Conservation (phyloP, 176 grass and related monocot species). For the Carex scoparia region DNA sequence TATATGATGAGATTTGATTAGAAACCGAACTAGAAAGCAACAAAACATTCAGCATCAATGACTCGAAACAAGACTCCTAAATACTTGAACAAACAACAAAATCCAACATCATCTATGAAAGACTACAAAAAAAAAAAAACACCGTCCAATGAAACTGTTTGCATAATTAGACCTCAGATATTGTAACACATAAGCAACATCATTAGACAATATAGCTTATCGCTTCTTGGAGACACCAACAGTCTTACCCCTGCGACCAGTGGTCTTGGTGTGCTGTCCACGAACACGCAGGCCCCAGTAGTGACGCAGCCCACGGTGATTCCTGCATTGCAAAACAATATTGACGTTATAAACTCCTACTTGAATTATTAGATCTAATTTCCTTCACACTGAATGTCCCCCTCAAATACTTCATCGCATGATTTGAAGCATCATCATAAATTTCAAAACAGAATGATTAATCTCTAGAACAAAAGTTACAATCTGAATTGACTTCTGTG, state of each 20-base stretch:
- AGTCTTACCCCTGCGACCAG: conserved; percentile 91
- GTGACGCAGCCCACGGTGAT: conserved; percentile 91
- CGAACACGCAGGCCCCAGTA: conserved; percentile 94
- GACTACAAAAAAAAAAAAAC: too few relatives aligned
- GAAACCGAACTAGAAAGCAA: too few relatives aligned
- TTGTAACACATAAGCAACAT: too few relatives aligned
- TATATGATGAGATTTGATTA: too few relatives aligned
- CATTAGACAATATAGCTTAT: conserved; percentile 27
- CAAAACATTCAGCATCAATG: too few relatives aligned
- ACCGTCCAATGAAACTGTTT: too few relatives aligned
- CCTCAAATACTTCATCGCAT: not conserved
- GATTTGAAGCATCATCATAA: not conserved
- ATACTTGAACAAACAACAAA: too few relatives aligned
- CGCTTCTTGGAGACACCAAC: conserved; percentile 99
- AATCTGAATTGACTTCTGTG: not conserved
- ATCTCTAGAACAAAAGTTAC: not conserved
- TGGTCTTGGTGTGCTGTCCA: conserved; percentile 97
- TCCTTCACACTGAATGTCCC: not conserved
- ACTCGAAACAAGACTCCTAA: too few relatives aligned
- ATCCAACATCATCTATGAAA: too few relatives aligned
- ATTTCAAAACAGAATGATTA: not conserved
- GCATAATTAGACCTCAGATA: too few relatives aligned
- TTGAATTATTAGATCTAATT: not conserved
- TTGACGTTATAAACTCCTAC: not conserved
- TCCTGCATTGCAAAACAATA: conserved; percentile 33